phyloP scores from a whole-genome alignment of 2,329 filamentous ascomycete genomes.

The Metarhizium album region DNA sequence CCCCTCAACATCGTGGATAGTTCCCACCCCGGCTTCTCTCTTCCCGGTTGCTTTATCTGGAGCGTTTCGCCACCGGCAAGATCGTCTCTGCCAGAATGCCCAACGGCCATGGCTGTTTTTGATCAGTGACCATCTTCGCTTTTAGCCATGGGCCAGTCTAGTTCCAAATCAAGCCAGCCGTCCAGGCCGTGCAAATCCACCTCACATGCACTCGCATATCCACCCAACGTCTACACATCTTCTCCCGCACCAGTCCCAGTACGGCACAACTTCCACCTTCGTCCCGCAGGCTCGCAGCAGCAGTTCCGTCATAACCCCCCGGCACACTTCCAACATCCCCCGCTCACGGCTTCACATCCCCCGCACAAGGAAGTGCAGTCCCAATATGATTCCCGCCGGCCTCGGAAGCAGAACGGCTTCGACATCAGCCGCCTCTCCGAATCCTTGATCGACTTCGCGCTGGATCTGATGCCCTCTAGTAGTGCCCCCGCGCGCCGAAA shows the following conservation, averaged over 20 bases:
- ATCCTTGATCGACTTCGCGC: conserved; percentile 33
- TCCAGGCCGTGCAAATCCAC: too few species aligned
- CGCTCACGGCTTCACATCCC: background rate
- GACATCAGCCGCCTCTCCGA: conserved; percentile 1
- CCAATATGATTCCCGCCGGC: background rate
- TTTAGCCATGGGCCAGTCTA: conserved; percentile 20
- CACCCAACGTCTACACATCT: conserved; percentile 12
- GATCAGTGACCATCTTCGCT: background rate
- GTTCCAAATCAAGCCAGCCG: conserved; percentile 5
- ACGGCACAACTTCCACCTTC: background rate
- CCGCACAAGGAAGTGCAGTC: background rate
- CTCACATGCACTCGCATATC: conserved; percentile 10
- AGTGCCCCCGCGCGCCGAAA: background rate
- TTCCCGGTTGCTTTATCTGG: background rate
- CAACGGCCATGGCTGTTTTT: background rate
- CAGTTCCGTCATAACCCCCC: background rate
- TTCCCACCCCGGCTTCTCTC: background rate
- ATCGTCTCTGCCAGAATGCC: background rate
- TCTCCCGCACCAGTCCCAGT: conserved; percentile 4
- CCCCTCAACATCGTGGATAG: background rate
- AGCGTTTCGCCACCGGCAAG: background rate
- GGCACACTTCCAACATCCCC: background rate
- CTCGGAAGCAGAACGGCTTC: background rate
- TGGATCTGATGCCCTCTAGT: conserved; percentile 24
- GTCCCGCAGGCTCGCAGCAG: background rate